These are phyloP conservation scores for Sequoia sempervirens DNA, from an alignment of 75 land plant species.

Conservation along the genomic window DNA sequence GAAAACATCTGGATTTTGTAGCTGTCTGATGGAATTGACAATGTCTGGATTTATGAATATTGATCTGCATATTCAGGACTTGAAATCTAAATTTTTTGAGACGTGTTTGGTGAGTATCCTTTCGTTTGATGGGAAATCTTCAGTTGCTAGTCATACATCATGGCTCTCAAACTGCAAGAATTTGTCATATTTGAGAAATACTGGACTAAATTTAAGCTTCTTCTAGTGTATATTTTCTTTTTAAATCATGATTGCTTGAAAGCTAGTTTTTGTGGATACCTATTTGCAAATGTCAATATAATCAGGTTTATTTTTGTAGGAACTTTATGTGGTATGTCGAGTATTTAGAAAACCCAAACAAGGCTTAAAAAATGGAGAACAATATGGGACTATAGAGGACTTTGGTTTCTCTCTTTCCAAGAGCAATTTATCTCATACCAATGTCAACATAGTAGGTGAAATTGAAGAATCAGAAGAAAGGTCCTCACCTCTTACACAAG, in stretches of 20 bases:
- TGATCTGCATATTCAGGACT: not conserved
- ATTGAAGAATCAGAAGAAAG: conserved; percentile 8
- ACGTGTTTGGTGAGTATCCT: not conserved
- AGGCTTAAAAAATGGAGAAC: not conserved
- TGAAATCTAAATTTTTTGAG: not conserved
- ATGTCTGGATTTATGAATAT: not conserved
- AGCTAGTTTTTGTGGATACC: not conserved
- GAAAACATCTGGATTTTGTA: not conserved
- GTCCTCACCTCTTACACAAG: not conserved
- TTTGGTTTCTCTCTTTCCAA: not conserved
- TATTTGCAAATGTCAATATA: not conserved
- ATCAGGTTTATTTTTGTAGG: not conserved
- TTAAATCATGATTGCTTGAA: not conserved
- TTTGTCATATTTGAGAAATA: not conserved
- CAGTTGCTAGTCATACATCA: not conserved
- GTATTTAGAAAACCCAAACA: not conserved
- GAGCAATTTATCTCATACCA: not conserved
- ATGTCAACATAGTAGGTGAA: not conserved
- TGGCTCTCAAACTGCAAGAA: not conserved
- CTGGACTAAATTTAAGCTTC: not conserved
- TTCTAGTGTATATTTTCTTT: not conserved
- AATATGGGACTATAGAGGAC: not conserved
- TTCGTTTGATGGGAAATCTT: not conserved
- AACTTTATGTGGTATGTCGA: conserved; percentile 10
- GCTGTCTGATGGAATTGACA: not conserved